A percentile compares a stretch with the other conserved stretches of the same genome.
These are phyloP conservation scores for Vanrija sp. DNA, from an alignment of 1,284 basidiomycete genomes.

Conservation along the genomic window DNA sequence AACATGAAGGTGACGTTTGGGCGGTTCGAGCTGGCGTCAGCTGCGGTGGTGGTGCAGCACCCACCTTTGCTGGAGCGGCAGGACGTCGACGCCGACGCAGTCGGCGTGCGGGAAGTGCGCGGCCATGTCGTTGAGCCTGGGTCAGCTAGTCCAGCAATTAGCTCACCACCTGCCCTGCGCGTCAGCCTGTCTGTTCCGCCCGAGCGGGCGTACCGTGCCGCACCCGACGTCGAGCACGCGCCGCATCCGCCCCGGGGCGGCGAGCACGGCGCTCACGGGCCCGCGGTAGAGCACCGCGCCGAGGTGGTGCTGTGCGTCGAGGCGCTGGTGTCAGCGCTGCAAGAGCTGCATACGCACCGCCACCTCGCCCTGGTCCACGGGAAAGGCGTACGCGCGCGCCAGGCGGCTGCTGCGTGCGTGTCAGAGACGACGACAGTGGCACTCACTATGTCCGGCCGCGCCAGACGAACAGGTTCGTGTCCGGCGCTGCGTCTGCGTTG, in stretches of 20 bases:
- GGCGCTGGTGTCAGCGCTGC: conserved; percentile 8
- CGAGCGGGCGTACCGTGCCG: conserved; percentile 24
- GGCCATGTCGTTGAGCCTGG: conserved; percentile 18
- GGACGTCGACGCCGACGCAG: conserved; percentile 23
- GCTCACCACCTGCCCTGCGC: conserved; percentile 3
- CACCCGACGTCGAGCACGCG: conserved; percentile 22
- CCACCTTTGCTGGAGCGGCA: conserved; percentile 17
- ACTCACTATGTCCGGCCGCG: conserved; percentile 6
- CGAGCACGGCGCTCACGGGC: conserved; percentile 16
- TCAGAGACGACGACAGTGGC: not conserved
- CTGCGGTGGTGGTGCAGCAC: not conserved
- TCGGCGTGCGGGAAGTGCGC: conserved; percentile 19
- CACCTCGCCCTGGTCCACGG: conserved; percentile 20
- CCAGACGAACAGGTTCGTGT: not conserved
- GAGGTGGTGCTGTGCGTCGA: conserved; percentile 18
- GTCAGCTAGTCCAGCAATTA: too few species aligned
- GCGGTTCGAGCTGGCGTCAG: conserved; percentile 1
- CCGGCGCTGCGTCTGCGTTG: not conserved
- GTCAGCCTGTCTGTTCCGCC: too few species aligned
- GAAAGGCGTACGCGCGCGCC: conserved; percentile 18
- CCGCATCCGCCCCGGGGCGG: not conserved
- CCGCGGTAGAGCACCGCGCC: conserved; percentile 17
- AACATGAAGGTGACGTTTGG: conserved; percentile 18
- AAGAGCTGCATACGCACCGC: conserved; percentile 8
- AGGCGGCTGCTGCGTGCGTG: conserved; percentile 11